Evolutionary conservation across 2,329 filamentous ascomycete genomes (phyloP).

Genomic region (Bimuria novae-zelandiae): DNA sequence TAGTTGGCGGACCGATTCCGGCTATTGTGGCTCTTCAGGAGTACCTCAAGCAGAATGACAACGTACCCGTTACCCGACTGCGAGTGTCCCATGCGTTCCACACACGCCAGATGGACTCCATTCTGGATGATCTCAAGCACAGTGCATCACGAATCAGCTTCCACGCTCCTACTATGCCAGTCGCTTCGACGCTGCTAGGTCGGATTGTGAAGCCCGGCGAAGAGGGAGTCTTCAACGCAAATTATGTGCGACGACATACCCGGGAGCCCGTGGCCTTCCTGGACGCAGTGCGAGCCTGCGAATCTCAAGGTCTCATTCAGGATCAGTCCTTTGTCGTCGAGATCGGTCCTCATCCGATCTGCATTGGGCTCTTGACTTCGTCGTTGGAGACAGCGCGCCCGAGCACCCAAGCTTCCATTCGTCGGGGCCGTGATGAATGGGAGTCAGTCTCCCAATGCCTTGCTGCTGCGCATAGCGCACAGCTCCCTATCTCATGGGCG

Average conservation of each 20-base stretch:
- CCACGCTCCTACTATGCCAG: slow-evolving; percentile 5
- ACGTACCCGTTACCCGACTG: neutral
- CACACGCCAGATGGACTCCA: slow-evolving; percentile 43
- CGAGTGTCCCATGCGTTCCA: slow-evolving; percentile 17
- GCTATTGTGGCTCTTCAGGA: neutral
- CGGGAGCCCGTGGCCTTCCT: slow-evolving; percentile 52
- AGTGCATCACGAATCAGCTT: slow-evolving; percentile 30
- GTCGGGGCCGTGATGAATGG: slow-evolving; percentile 1
- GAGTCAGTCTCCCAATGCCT: slow-evolving; percentile 51
- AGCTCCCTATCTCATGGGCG: slow-evolving; percentile 33
- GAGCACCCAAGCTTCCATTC: neutral
- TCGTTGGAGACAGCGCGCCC: neutral
- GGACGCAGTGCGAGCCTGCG: slow-evolving; percentile 39
- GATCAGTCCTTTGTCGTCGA: slow-evolving; percentile 8
- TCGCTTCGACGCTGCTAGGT: slow-evolving; percentile 50
- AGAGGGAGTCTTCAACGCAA: slow-evolving; percentile 37
- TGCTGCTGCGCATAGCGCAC: slow-evolving; percentile 36
- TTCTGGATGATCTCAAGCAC: slow-evolving; percentile 43
- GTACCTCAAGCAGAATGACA: neutral
- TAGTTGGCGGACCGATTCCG: neutral
- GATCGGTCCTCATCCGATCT: slow-evolving; percentile 17
- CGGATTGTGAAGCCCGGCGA: slow-evolving; percentile 46
- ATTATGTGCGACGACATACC: slow-evolving; percentile 20
- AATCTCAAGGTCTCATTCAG: slow-evolving; percentile 31
- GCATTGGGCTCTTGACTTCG: neutral